Conservation (phyloP, 192 early-diverging fungal species). For the Mortierella hygrophila region DNA sequence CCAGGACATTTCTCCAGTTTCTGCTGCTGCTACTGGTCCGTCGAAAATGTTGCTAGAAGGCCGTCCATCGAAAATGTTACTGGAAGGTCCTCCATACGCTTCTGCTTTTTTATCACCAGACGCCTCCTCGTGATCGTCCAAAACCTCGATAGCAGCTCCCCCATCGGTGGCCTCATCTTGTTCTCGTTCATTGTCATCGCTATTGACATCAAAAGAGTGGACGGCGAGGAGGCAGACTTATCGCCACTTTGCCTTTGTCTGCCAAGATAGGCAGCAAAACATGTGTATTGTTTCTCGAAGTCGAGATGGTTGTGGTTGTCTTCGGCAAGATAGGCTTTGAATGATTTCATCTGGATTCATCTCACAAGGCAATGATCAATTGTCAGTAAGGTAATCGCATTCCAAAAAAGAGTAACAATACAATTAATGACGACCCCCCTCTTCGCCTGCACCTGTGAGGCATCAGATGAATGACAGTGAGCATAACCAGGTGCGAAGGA, state of each 20-base stretch:
- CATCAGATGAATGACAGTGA: no score
- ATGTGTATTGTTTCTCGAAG: slow-evolving; percentile 9
- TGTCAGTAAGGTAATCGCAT: not conserved
- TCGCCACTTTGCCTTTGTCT: slow-evolving; percentile 9
- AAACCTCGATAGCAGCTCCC: not conserved
- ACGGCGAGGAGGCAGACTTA: not conserved
- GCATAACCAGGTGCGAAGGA: no score
- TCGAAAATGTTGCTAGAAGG: not conserved
- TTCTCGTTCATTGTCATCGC: not conserved
- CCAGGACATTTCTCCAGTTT: slow-evolving; percentile 8
- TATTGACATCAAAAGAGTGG: not conserved
- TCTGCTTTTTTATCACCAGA: not conserved
- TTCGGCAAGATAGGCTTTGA: not conserved
- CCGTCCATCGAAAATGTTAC: not conserved
- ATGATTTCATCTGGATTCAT: slow-evolving; percentile 4
- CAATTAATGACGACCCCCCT: no score
- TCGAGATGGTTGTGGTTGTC: not conserved
- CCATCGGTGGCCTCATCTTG: not conserved
- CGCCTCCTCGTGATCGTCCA: not conserved
- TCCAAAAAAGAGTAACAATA: no score
- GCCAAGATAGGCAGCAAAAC: slow-evolving; percentile 1
- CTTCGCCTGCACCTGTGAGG: no score
- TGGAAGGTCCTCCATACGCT: no score
- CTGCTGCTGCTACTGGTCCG: slow-evolving; percentile 3
- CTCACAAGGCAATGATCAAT: not conserved